Evolutionary conservation across 805 yeast genomes (phyloP), one percentile per base, ranked within the genome.

Genomic region (Saccharomycopsis malanga): DNA sequence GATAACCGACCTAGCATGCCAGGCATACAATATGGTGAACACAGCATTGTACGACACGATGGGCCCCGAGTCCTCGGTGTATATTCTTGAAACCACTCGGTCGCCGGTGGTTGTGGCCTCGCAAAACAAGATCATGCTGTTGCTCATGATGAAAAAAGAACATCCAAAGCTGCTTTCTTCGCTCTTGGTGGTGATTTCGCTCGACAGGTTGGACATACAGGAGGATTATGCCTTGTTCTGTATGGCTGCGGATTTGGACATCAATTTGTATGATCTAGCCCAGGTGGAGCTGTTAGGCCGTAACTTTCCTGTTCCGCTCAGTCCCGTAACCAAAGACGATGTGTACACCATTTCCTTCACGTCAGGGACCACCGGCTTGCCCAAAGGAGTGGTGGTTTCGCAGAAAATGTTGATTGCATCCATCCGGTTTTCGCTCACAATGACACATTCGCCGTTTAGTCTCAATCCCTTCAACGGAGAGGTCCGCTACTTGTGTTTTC

Each of bases 341-440:
- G 40, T 73, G 17, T 78, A 76, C 59, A 79, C 88, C 15, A 74
- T 83, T 41, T 76, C 82, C 5, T 82, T 81, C 60, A 83, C 89
- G 2, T 79, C 86, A 0, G 89, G 89, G 27, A 82, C 89, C 2
- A 81, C 88, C 1, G 87, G 87, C 15, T 62, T 72, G 15, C 89
- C 89, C 41, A 82, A 83, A 62, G 89, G 89, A 45, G 88, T 79
- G 15, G 74, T 72, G 20, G 54, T 70, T 18, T 61, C 75, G 6
- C 81, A 79, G 34, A 55, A 56, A 3, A 70, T 66, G 56, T 69
- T 72, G 6, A 61, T 69, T 20, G 68, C 77, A 3, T 64, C 65
- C 3, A 25, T 35, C 20, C 27, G 35, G n/a, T 24, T 74, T 30
- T 9, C 22, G 12, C 67, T 73, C 18, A n/a, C n/a, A n/a, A n/a